Conservation (phyloP, 805 yeast genomes). For the Saturnispora kantuleensis region DNA sequence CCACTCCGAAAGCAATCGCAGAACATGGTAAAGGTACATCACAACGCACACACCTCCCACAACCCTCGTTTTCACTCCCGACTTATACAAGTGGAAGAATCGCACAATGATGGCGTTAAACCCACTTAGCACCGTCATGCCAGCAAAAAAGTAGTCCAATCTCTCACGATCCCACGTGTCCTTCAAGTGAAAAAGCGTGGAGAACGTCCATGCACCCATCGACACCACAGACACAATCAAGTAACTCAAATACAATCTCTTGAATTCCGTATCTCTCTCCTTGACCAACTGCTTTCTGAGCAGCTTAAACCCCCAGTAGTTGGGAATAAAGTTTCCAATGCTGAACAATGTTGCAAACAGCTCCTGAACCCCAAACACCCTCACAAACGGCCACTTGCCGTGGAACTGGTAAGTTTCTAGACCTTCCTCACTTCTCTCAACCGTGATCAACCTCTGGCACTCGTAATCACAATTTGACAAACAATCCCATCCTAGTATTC, state of each 20-base stretch:
- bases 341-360: conserved; percentile 73
- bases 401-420: conserved; percentile 73
- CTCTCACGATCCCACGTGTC: conserved; percentile 75
- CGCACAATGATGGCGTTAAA: conserved; percentile 61
- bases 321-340: conserved; percentile 58
- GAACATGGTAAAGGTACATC: conserved; percentile 55
- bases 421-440: conserved; percentile 35
- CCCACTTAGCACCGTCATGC: conserved; percentile 74
- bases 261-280: conserved; percentile 18
- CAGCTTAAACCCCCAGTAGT: conserved; percentile 37
- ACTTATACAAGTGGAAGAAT: conserved; percentile 45
- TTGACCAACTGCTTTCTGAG: conserved; percentile 19
- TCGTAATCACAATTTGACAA: conserved; percentile 80
- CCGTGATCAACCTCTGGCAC: conserved; percentile 74
- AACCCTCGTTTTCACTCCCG: conserved; percentile 24
- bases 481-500: conserved; percentile 63
- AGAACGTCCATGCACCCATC: conserved; percentile 80
- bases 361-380: conserved; percentile 80
- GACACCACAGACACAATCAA: conserved; percentile 51
- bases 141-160: conserved; percentile 88
- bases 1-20: conserved; percentile 63
- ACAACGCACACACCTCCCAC: conserved; percentile 34
- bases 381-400: conserved; percentile 93
- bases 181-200: conserved; percentile 80
- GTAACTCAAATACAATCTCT: conserved; percentile 29